A percentile compares a stretch with the other conserved stretches of the same genome.
Conservation (phyloP, 176 grass and related monocot genomes). For the Miscanthus lutarioriparius region DNA sequence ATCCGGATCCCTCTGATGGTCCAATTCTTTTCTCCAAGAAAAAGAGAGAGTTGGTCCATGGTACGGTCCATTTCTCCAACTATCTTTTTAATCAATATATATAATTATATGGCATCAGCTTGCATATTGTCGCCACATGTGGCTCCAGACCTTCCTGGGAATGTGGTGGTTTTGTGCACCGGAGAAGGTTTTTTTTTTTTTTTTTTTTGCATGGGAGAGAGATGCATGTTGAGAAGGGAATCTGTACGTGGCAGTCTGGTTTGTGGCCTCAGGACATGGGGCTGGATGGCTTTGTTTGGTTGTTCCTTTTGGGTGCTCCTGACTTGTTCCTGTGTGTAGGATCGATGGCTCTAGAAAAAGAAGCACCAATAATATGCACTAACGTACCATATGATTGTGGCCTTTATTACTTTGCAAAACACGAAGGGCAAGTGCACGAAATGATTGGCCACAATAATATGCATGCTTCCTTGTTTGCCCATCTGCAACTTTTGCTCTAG, state of each 20-base stretch:
- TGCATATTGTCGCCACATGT: constrained; percentile 10
- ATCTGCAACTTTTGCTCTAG: too few species aligned
- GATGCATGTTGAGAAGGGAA: constrained; percentile 13
- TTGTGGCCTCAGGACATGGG: constrained; percentile 19
- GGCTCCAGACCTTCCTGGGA: background rate
- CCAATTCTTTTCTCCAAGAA: background rate
- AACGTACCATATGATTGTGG: too few species aligned
- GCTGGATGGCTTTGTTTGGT: constrained; percentile 25
- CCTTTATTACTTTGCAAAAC: too few species aligned
- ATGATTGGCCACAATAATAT: too few species aligned
- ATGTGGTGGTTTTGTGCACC: background rate
- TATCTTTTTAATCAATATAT: constrained; percentile 7
- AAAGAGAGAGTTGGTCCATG: constrained; percentile 8
- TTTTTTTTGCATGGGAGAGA: background rate
- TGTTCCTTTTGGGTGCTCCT: constrained; percentile 10
- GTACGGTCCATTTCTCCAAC: constrained; percentile 44
- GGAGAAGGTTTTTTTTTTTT: background rate
- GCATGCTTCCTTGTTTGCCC: too few species aligned
- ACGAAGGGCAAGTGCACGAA: too few species aligned
- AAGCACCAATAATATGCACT: background rate
- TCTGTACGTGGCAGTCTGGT: background rate
- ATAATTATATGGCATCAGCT: background rate
- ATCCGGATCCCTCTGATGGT: background rate
- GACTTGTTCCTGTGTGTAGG: background rate
- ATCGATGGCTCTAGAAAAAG: constrained; percentile 10